These are phyloP conservation scores for Blastobotrys robertii DNA, from an alignment of 805 yeast genomes.

Conservation along the genomic window DNA sequence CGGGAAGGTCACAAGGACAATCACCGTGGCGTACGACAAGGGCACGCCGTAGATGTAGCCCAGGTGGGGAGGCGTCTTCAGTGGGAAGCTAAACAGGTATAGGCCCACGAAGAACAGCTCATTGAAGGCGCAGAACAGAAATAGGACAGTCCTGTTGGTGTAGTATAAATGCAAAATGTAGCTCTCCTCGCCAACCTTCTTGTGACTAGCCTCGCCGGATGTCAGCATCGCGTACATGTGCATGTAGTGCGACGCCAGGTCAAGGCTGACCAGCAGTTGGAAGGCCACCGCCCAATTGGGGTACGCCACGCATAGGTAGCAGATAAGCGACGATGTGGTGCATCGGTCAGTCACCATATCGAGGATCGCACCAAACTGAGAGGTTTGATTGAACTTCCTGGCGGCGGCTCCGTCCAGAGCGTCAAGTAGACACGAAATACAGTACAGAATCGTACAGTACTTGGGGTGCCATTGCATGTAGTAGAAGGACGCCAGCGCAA, in stretches of 20 bases:
- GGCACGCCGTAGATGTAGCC: slow-evolving; percentile 27
- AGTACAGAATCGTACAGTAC: slow-evolving; percentile 65
- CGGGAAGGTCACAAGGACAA: slow-evolving; percentile 61
- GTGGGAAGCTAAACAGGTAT: slow-evolving; percentile 63
- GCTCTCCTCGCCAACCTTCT: slow-evolving; percentile 64
- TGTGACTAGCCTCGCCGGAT: slow-evolving; percentile 74
- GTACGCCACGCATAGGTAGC: slow-evolving; percentile 71
- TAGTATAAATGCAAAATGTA: slow-evolving; percentile 76
- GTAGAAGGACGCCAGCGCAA: slow-evolving; percentile 70
- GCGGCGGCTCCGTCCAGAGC: slow-evolving; percentile 98
- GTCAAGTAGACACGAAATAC: slow-evolving; percentile 83
- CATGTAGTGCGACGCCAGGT: slow-evolving; percentile 88
- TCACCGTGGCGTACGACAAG: slow-evolving; percentile 50
- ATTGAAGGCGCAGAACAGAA: slow-evolving; percentile 84
- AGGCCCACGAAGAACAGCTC: slow-evolving; percentile 88
- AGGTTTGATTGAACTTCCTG: slow-evolving; percentile 75
- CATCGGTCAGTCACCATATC: slow-evolving; percentile 99
- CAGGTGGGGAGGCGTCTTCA: slow-evolving; percentile 33
- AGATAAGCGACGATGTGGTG: slow-evolving; percentile 87
- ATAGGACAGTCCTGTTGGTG: slow-evolving; percentile 72
- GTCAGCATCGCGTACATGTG: slow-evolving; percentile 94
- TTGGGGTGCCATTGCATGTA: slow-evolving; percentile 81
- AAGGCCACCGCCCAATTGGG: slow-evolving; percentile 61
- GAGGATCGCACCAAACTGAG: slow-evolving; percentile 89
- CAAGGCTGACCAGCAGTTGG: slow-evolving; percentile 74